A percentile compares a stretch with the other conserved stretches of the same genome.
Evolutionary conservation across 768 basidiomycete genomes (phyloP).

Genomic region (Boletus rubroflammeus): DNA sequence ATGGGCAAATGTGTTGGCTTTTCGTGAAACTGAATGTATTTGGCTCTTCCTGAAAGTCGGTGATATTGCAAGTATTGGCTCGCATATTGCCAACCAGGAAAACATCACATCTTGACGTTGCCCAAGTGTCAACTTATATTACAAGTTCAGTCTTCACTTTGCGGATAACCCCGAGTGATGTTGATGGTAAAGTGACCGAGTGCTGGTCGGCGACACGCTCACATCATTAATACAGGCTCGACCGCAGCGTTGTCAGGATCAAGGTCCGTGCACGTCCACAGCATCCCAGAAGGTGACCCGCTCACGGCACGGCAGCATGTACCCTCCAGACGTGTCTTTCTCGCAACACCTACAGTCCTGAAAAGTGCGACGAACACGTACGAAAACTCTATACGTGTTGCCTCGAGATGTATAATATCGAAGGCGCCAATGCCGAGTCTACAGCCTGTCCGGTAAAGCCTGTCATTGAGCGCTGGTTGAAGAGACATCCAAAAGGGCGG

Average conservation of each 20-base stretch:
- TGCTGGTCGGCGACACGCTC: background rate
- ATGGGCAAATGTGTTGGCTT: too few species aligned
- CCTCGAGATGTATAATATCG: constrained; percentile 48
- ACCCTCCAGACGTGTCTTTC: constrained; percentile 58
- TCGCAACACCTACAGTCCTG: constrained; percentile 61
- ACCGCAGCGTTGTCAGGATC: constrained; percentile 18
- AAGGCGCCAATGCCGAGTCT: constrained; percentile 41
- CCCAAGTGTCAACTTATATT: too few species aligned
- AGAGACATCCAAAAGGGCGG: constrained; percentile 16
- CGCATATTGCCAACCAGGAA: too few species aligned
- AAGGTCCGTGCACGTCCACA: constrained; percentile 18
- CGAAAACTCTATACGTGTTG: constrained; percentile 62
- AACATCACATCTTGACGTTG: too few species aligned
- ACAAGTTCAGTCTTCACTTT: too few species aligned
- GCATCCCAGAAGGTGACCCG: background rate
- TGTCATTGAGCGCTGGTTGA: constrained; percentile 58
- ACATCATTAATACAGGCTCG: background rate
- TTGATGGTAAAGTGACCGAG: background rate
- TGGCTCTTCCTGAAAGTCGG: too few species aligned
- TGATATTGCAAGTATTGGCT: too few species aligned
- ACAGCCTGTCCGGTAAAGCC: constrained; percentile 58
- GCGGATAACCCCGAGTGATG: background rate
- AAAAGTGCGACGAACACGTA: constrained; percentile 53
- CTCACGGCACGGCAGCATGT: constrained; percentile 45
- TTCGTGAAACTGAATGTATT: too few species aligned